Conservation (phyloP, 169 alveolate species). For the Plasmodium ovale region DNA sequence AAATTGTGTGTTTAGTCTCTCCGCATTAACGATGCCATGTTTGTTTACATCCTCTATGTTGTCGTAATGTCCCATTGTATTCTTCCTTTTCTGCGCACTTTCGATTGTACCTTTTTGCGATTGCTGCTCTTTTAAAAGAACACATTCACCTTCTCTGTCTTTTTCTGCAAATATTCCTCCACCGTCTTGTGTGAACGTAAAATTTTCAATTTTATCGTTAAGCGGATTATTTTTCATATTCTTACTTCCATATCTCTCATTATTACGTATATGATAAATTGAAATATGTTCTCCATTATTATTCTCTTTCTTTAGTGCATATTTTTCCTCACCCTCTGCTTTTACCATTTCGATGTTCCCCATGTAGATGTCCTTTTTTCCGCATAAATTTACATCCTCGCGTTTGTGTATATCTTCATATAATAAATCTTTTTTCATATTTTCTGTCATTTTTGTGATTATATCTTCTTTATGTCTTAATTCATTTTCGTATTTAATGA, state of each 20-base stretch:
- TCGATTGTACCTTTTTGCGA: neutral
- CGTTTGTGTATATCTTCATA: constrained; percentile 1
- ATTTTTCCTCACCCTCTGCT: neutral
- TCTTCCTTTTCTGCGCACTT: neutral
- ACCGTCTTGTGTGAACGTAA: neutral
- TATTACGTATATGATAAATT: neutral
- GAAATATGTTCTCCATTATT: neutral
- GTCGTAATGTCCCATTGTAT: neutral
- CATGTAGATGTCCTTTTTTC: neutral
- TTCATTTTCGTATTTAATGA: constrained; percentile 52
- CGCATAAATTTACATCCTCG: neutral
- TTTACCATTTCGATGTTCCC: neutral
- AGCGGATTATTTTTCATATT: neutral
- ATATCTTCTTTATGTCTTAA: constrained; percentile 61
- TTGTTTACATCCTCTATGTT: neutral
- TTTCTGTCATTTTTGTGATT: constrained; percentile 17
- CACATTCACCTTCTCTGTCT: neutral
- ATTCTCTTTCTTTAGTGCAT: neutral
- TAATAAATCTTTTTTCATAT: neutral
- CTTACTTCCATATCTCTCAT: neutral
- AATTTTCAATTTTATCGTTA: neutral
- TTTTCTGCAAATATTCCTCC: neutral
- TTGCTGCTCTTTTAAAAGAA: neutral
- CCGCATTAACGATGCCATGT: too few species aligned
- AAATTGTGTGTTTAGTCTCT: too few species aligned